Evolutionary conservation across 257 asterid species (phyloP).

Genomic region (Thymus mandschuricus): DNA sequence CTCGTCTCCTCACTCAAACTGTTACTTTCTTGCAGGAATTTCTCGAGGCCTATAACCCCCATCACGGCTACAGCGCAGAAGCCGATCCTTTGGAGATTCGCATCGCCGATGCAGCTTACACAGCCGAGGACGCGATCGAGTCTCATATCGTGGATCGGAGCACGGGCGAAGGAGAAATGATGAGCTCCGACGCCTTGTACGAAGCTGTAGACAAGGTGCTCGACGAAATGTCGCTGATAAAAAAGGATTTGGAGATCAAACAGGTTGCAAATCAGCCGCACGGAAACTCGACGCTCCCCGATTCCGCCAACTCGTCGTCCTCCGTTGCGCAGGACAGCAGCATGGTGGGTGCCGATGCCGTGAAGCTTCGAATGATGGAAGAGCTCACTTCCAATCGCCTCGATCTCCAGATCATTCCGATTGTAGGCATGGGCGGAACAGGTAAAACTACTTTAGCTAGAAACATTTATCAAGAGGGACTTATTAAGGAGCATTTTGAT

Average conservation of each 20-base stretch:
- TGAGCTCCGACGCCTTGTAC: no score
- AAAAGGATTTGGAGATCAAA: not conserved
- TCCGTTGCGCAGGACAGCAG: not conserved
- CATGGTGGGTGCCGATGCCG: not conserved
- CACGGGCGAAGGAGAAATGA: no score
- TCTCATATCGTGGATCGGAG: not conserved
- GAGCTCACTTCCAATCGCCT: not conserved
- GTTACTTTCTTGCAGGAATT: not conserved
- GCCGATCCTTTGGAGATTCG: not conserved
- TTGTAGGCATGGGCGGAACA: not conserved
- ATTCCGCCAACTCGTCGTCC: not conserved
- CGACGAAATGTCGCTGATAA: not conserved
- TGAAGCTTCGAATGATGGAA: not conserved
- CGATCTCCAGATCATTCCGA: not conserved
- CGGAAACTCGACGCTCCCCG: not conserved
- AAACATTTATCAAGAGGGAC: not conserved
- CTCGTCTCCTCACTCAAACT: not conserved
- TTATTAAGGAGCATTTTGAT: conserved; percentile 1
- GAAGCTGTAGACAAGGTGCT: not conserved
- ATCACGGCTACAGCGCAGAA: not conserved
- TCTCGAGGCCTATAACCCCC: not conserved
- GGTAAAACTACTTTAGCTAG: not conserved
- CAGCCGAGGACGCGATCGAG: not conserved
- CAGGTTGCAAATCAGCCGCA: not conserved
- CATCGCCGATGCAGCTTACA: not conserved